Base-by-base conservation (phyloP, 2,329 filamentous ascomycete species). In the Colletotrichum sp. region DNA sequence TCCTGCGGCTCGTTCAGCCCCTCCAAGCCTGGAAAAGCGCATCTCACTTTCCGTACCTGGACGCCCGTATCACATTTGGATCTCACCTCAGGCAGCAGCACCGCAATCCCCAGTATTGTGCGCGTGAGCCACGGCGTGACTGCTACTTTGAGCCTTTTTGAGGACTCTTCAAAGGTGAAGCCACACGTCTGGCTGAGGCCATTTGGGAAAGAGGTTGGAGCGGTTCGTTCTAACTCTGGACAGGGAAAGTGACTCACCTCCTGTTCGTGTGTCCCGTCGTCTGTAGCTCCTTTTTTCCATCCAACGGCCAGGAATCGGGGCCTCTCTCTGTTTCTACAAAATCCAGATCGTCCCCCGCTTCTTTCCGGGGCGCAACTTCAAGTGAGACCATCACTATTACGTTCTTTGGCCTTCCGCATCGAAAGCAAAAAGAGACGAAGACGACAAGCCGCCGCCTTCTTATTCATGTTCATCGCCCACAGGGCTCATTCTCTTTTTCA, bases 211-310 rank as follows among this genome's bases (percentile, higher is more conserved):
- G 28, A 32, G 67, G 26, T 32, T 18, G 39, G 63, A 66, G 63
- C 63, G 63, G 16, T 49, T 49, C 34, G 3, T 44, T 49, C 39
- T 57, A 36, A 55, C 39, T 59, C 57, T 12, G 63, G 16, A 30
- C 39, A 18, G 24, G 57, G 32, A 62, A 52, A 75, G 72, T 75
- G 72, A 75, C 74, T 76, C 74, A 76, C 59, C 59, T 59, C 70
- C 59, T 64, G 64, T 21, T 52, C 26, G 36, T 71, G 49, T 52
- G 10, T 52, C 44, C n/a, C n/a, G 18, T 34, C 57, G n/a, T 62
- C 49, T 65, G 59, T 60, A 68, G 63, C 32, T 49, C 8, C 8
- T 21, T n/a, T 64, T 15, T 16, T 26, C 10, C 16, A 36, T 44
- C 52, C 26, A 57, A 39, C 30, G 15, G 8, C 39, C 26, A 30